A percentile compares a stretch with the other conserved stretches of the same genome.
phyloP scores from a whole-genome alignment of 2,329 filamentous ascomycete species.

The Ascomycota sp. region DNA sequence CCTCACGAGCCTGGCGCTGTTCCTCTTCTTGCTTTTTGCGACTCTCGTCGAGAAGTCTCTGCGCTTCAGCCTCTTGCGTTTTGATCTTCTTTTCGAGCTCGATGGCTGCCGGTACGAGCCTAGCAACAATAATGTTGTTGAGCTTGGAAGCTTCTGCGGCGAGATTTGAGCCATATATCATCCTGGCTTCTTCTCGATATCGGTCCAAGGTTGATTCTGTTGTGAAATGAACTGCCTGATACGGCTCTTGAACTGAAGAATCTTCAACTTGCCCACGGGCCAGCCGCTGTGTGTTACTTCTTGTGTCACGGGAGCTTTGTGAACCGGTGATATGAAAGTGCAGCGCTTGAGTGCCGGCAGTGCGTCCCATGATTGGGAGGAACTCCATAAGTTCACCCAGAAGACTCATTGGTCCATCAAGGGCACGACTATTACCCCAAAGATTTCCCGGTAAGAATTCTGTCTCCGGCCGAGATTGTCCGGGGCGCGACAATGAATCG shows the following conservation, averaged over 20 bases:
- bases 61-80: constrained; percentile 31
- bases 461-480: constrained; percentile 22
- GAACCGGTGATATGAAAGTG: constrained; percentile 38
- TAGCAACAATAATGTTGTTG: constrained; percentile 45
- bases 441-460: constrained; percentile 14
- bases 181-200: constrained; percentile 77
- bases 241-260: constrained; percentile 32
- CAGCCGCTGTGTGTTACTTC: constrained; percentile 18
- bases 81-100: constrained; percentile 57
- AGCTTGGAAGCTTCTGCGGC: constrained; percentile 47
- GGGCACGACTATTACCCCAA: constrained; percentile 16
- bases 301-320: constrained; percentile 25
- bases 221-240: constrained; percentile 57
- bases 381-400: constrained; percentile 36
- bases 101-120: constrained; percentile 67
- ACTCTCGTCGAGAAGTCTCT: constrained; percentile 33
- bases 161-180: constrained; percentile 55
- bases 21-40: constrained; percentile 42
- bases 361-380: constrained; percentile 24
- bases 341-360: constrained; percentile 29
- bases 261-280: constrained; percentile 30
- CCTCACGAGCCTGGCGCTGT: constrained; percentile 44
- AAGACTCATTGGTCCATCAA: constrained; percentile 31
- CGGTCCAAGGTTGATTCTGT: constrained; percentile 51
- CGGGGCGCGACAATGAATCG: constrained; percentile 26